Evolutionary conservation across 1,284 basidiomycete genomes (phyloP), one percentile per base, ranked within the genome.

Genomic region (Austroboletus niveus): DNA sequence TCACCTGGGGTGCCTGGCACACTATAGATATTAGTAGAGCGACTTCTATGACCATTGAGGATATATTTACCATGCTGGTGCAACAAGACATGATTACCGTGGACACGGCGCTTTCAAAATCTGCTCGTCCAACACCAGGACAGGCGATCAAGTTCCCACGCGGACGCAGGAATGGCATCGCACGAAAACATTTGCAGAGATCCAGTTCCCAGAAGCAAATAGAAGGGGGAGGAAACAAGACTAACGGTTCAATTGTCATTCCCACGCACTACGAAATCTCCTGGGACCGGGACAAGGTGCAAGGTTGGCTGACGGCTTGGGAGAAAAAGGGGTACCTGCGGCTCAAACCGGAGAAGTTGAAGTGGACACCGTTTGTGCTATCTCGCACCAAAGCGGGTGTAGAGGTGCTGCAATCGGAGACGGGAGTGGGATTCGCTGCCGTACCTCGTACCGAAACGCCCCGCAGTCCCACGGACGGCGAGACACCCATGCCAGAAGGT

Each of bases 311-410:
- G 49, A 70, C 69, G 29, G 80, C 78, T 48, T 92, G 91, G 81
- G 85, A 90, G 58, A 71, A 74, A 20, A 98, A 96, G 69, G 89
- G 87, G 1, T 90, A 95, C 63, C 65, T 95, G 54, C 81, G 74
- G 60, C 78, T 99, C 47, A 84, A 82, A 56, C 86, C 94, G 0
- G 92, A 95, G 62, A 87, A 87, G 68, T 78, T 99, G 55, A 94
- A 93, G 64, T 99, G 97, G 91, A 94, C 88, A 56, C 96, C 96
- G 6, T 98, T 97, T 73, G 74, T 97, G 39, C 71, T 94, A 36
- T 76, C 86, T 8, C 73, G 85, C 55, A 77, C 74, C 40, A 74
- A 74, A 61, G 77, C 77, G 57, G 72, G 74, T 42, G 73, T 72
- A 34, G 66, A 69, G 32, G 48, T 68, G 20, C 52, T 71, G 51